Evolutionary conservation across 768 basidiomycete species (phyloP).

Genomic region (Boletellus sp.): DNA sequence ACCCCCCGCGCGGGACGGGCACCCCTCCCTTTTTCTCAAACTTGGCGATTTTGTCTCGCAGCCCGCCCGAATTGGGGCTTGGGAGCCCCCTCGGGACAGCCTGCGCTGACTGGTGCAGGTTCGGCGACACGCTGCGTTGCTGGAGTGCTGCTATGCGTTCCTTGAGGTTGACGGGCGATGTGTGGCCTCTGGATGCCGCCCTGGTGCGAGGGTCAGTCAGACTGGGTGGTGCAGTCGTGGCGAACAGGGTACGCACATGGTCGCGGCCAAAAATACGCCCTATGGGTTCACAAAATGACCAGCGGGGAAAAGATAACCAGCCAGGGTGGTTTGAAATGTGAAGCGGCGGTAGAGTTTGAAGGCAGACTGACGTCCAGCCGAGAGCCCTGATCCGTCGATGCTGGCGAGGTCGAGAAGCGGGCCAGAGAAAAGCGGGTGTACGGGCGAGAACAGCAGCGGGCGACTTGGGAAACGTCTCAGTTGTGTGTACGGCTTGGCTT

Average conservation of each 20-base stretch:
- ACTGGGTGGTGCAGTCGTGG: neutral
- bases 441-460: neutral
- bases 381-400: constrained; percentile 12
- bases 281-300: constrained; percentile 18
- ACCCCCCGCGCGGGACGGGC: constrained; percentile 71
- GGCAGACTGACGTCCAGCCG: constrained; percentile 7
- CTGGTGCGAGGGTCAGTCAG: constrained; percentile 22
- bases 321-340: constrained; percentile 16
- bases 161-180: constrained; percentile 54
- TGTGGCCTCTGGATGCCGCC: constrained; percentile 25
- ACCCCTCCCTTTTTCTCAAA: constrained; percentile 77
- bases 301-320: constrained; percentile 18
- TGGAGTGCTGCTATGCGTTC: constrained; percentile 82
- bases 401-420: constrained; percentile 2
- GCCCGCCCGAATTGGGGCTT: constrained; percentile 27
- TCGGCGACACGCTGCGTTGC: constrained; percentile 41
- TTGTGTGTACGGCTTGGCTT: neutral
- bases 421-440: neutral
- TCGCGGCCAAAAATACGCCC: constrained; percentile 2
- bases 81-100: constrained; percentile 30
- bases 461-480: neutral
- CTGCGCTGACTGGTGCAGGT: constrained; percentile 32
- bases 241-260: constrained; percentile 21
- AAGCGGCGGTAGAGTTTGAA: constrained; percentile 7
- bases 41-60: constrained; percentile 71